Evolutionary conservation across 257 asterid genomes (phyloP).

Genomic region (Solanum sejunctum): DNA sequence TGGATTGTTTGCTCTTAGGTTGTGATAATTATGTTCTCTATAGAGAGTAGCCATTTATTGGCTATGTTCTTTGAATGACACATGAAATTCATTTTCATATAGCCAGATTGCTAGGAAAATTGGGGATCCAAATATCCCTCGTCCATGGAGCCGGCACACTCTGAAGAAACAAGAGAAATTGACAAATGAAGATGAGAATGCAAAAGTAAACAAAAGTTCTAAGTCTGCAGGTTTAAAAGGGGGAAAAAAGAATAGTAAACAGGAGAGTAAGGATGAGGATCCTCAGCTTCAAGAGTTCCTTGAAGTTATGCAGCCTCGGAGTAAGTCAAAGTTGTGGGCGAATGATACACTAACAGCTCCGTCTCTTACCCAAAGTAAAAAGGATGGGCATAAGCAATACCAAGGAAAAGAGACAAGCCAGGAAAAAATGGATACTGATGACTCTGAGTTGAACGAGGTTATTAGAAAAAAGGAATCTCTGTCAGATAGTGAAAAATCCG

Average conservation of each 20-base stretch:
- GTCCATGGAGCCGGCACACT: conserved; percentile 92
- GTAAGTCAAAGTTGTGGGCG: conserved; percentile 87
- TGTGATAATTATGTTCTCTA: neutral
- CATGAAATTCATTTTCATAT: conserved; percentile 7
- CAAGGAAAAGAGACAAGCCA: conserved; percentile 13
- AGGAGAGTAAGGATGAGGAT: conserved; percentile 40
- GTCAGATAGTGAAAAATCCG: conserved; percentile 16
- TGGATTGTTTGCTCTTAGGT: neutral
- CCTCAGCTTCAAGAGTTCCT: conserved; percentile 78
- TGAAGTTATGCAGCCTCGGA: conserved; percentile 71
- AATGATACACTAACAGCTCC: conserved; percentile 58
- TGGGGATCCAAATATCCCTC: conserved; percentile 80
- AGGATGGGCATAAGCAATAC: conserved; percentile 9
- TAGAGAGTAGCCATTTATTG: neutral
- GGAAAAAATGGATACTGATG: conserved; percentile 9
- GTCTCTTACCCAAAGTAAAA: conserved; percentile 25
- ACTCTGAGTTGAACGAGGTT: conserved; percentile 11
- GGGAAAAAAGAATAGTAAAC: conserved; percentile 28
- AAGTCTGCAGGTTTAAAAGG: conserved; percentile 17
- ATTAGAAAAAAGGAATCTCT: conserved; percentile 20
- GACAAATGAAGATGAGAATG: conserved; percentile 27
- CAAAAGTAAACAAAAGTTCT: conserved; percentile 14
- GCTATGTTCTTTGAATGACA: neutral
- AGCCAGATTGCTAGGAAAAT: conserved; percentile 80
- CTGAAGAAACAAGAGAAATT: conserved; percentile 35